A percentile compares a stretch with the other conserved stretches of the same genome.
Evolutionary conservation across 331 rosid genomes (phyloP).

Genomic region (Pyracantha coccinea): DNA sequence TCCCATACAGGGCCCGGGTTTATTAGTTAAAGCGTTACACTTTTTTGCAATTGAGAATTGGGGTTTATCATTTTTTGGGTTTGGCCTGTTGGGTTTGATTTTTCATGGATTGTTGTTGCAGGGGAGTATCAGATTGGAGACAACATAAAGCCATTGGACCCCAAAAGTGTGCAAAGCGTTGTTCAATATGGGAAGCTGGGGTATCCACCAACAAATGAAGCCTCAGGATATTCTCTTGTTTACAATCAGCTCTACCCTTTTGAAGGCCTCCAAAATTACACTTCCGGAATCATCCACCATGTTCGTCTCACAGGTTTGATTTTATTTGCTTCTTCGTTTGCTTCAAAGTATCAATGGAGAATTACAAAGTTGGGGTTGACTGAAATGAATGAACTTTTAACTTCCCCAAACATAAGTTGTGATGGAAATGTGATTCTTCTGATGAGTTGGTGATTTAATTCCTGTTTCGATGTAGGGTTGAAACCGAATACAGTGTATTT

Average conservation of each 20-base stretch:
- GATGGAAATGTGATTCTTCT: not conserved
- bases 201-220: slow-evolving; percentile 32
- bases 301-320: slow-evolving; percentile 64
- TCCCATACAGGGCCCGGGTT: no score
- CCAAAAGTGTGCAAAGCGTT: slow-evolving; percentile 46
- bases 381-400: not conserved
- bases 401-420: not conserved
- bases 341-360: not conserved
- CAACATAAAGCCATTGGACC: slow-evolving; percentile 57
- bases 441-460: not conserved
- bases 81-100: not conserved
- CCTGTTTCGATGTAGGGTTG: slow-evolving; percentile 38
- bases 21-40: no score
- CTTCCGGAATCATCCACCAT: slow-evolving; percentile 88
- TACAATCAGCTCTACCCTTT: slow-evolving; percentile 79
- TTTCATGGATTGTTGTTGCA: slow-evolving; percentile 6
- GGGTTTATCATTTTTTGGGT: not conserved
- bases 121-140: slow-evolving; percentile 78
- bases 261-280: slow-evolving; percentile 75
- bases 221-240: slow-evolving; percentile 58
- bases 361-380: not conserved
- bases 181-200: slow-evolving; percentile 45
- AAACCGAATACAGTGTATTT: slow-evolving; percentile 52
- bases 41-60: not conserved
- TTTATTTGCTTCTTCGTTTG: not conserved